Percentiles rank a stretch among this genome's conserved stretches.
phyloP scores from a whole-genome alignment of 768 basidiomycete genomes.

The Mycena olivaceomarginata region DNA sequence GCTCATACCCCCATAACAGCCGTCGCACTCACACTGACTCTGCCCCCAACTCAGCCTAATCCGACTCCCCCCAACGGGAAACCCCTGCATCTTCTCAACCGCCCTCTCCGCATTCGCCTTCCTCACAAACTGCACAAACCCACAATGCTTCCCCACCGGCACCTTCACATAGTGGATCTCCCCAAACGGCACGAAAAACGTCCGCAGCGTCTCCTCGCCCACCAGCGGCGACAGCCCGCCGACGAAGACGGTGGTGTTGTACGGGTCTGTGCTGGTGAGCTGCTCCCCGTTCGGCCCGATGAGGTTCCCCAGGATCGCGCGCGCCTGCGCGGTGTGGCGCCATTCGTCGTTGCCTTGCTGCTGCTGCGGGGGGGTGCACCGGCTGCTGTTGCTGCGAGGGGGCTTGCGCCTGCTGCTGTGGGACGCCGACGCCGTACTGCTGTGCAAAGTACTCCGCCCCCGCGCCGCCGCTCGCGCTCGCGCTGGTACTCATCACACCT shows the following conservation, averaged over 20 bases:
- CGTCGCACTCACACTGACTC: constrained; percentile 82
- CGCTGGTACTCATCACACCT: constrained; percentile 59
- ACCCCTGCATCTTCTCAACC: constrained; percentile 98
- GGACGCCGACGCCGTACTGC: not conserved
- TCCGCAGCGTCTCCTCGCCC: no score
- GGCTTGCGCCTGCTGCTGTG: no score
- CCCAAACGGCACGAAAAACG: no score
- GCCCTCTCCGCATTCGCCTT: constrained; percentile 68
- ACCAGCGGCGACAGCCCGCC: no score
- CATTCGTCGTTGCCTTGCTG: constrained; percentile 74
- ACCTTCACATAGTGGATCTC: constrained; percentile 71
- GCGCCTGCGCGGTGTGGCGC: constrained; percentile 82
- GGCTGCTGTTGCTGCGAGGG: not conserved
- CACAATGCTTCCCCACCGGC: constrained; percentile 96
- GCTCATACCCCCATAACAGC: no score
- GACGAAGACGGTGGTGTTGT: no score
- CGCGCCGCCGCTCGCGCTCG: constrained; percentile 60
- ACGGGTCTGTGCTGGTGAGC: no score
- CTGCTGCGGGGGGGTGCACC: constrained; percentile 37
- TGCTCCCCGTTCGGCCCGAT: no score
- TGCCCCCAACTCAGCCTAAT: constrained; percentile 96
- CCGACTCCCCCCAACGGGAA: constrained; percentile 95
- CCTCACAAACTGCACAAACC: constrained; percentile 95
- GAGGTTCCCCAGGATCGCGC: no score
- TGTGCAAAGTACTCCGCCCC: constrained; percentile 32